Conservation (phyloP, 2,329 filamentous ascomycete species). For the Penicillium thymicola region DNA sequence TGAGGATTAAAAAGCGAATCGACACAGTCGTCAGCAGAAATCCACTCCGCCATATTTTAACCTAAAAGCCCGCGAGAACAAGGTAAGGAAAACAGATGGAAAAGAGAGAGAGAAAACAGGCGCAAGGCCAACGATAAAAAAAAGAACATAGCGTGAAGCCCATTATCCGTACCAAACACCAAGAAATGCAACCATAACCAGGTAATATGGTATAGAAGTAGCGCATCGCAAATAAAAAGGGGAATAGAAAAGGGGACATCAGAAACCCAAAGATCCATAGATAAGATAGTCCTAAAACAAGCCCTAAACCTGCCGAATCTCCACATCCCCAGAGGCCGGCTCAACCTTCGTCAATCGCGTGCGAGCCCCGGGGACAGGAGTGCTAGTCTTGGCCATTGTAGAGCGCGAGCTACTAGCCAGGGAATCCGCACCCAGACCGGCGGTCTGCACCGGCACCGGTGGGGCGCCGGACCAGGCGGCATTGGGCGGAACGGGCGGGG, state of each 20-base stretch:
- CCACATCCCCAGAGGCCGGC: slow-evolving; percentile 19
- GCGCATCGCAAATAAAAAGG: neutral
- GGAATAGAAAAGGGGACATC: neutral
- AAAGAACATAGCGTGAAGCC: neutral
- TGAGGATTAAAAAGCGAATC: neutral
- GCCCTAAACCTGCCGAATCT: slow-evolving; percentile 25
- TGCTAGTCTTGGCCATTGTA: slow-evolving; percentile 17
- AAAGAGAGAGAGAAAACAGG: neutral
- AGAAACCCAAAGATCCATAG: neutral
- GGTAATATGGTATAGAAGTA: neutral
- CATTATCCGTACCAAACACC: slow-evolving; percentile 3
- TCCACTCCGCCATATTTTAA: neutral
- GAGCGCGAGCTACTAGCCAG: slow-evolving; percentile 31
- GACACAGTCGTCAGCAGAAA: neutral
- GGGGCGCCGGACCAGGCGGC: slow-evolving; percentile 18
- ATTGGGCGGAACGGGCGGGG: slow-evolving; percentile 15
- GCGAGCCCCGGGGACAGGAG: slow-evolving; percentile 9
- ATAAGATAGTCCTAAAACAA: slow-evolving; percentile 1
- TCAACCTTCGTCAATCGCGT: slow-evolving; percentile 25
- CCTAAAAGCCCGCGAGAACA: neutral
- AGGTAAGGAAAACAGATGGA: neutral
- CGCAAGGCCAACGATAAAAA: neutral
- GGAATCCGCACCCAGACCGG: slow-evolving; percentile 18
- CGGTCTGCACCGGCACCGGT: slow-evolving; percentile 10
- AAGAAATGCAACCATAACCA: slow-evolving; percentile 4